Conservation (phyloP, 345 rosid species). For the Camelina laxa region DNA sequence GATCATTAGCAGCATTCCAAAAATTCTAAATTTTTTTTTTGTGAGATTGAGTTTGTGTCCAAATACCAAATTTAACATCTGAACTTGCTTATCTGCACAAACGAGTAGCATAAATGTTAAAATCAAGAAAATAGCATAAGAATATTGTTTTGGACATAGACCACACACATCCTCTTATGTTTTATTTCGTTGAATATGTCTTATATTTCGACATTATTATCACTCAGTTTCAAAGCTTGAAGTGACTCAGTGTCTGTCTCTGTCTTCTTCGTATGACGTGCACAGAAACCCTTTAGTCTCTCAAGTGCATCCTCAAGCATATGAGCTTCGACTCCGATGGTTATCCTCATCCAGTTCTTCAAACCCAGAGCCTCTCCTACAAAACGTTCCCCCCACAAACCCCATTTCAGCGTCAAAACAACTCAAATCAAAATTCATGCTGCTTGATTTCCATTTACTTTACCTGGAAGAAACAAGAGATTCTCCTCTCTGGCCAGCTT, state of each 20-base stretch:
- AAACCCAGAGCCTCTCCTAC: conserved; percentile 68
- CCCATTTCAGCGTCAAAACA: conserved; percentile 15
- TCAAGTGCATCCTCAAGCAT: conserved; percentile 68
- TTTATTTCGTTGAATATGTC: not conserved
- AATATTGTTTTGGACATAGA: not conserved
- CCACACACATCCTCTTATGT: not conserved
- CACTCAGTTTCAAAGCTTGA: conserved; percentile 28
- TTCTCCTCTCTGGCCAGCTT: conserved; percentile 75
- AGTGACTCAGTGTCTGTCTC: conserved; percentile 33
- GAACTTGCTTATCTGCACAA: not conserved
- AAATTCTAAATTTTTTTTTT: not conserved
- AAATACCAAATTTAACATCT: not conserved
- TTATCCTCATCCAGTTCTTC: conserved; percentile 73
- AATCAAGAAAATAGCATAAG: not conserved
- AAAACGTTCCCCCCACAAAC: conserved; percentile 8
- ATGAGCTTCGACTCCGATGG: conserved; percentile 63
- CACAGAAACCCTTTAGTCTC: conserved; percentile 63
- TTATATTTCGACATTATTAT: conserved; percentile 13
- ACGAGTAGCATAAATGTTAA: not conserved
- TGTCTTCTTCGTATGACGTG: conserved; percentile 63
- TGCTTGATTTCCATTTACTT: not conserved
- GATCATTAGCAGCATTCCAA: not conserved
- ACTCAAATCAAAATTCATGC: conserved; percentile 9
- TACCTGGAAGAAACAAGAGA: conserved; percentile 76
- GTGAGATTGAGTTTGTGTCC: not conserved